phyloP scores from a whole-genome alignment of 148 eudicot genomes.

The Vaccinium macrocarpon region DNA sequence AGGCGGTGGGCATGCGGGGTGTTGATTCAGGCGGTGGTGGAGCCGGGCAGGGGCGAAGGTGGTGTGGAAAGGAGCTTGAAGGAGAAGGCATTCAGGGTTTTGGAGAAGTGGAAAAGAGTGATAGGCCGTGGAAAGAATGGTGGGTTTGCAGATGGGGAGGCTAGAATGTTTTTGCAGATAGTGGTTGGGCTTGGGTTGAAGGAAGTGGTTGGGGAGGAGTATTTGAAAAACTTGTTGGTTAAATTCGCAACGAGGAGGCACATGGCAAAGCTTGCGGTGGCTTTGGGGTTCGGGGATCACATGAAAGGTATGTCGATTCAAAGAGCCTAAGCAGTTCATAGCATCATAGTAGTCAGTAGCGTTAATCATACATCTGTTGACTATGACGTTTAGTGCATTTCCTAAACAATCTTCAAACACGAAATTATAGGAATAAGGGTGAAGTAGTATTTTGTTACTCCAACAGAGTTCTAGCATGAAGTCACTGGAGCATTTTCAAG shows the following conservation, averaged over 20 bases:
- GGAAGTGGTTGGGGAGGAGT: conserved; percentile 42
- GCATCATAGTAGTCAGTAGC: no score
- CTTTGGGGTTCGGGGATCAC: conserved; percentile 43
- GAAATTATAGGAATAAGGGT: not conserved
- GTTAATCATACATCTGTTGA: no score
- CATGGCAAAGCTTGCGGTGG: conserved; percentile 45
- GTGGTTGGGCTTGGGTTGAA: conserved; percentile 56
- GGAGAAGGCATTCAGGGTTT: conserved; percentile 32
- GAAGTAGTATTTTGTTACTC: not conserved
- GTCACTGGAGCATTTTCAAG: not conserved
- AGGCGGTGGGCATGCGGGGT: conserved; percentile 50
- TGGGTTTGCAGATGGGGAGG: conserved; percentile 45
- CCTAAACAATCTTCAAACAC: not conserved
- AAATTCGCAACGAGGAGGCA: conserved; percentile 47
- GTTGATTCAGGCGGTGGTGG: conserved; percentile 38
- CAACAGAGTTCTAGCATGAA: not conserved
- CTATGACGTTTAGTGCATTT: not conserved
- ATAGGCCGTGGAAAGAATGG: conserved; percentile 21
- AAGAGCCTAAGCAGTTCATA: no score
- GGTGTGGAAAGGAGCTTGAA: conserved; percentile 28
- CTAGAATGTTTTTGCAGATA: conserved; percentile 47
- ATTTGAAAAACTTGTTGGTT: conserved; percentile 43
- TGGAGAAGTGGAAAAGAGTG: conserved; percentile 41
- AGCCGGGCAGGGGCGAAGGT: conserved; percentile 6
- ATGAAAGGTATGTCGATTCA: conserved; percentile 33